Conservation (phyloP, 2,329 filamentous ascomycete genomes). For the Ophiocordyceps camponoti-floridani region DNA sequence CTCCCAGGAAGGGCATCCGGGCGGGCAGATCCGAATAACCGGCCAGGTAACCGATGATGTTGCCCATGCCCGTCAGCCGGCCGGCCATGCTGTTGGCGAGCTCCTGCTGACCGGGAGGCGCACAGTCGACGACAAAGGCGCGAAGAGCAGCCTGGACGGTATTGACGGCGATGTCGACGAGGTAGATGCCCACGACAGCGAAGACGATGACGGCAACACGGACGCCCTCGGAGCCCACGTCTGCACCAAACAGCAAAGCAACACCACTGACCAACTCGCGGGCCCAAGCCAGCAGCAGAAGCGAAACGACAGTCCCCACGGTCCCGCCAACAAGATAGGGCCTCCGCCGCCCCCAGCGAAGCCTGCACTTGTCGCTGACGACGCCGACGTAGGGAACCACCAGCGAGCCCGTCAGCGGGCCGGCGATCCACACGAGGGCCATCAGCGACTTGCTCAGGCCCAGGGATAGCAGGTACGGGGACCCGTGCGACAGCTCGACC, state of each 20-base stretch:
- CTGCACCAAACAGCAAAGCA: conserved; percentile 51
- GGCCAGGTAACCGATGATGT: conserved; percentile 77
- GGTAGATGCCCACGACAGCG: conserved; percentile 74
- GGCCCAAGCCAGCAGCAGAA: conserved; percentile 58
- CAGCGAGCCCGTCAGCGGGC: conserved; percentile 58
- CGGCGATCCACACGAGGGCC: conserved; percentile 72
- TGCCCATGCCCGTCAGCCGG: conserved; percentile 69
- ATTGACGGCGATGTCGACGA: conserved; percentile 89
- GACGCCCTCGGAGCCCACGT: conserved; percentile 44
- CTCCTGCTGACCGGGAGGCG: conserved; percentile 85
- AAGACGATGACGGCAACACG: conserved; percentile 52
- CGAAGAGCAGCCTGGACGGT: conserved; percentile 87
- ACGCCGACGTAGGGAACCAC: conserved; percentile 75
- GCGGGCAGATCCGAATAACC: conserved; percentile 67
- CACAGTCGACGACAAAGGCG: conserved; percentile 86
- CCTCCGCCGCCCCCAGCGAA: conserved; percentile 60
- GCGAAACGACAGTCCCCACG: conserved; percentile 44
- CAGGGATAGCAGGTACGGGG: conserved; percentile 63
- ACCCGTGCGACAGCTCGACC: conserved; percentile 85
- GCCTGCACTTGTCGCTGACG: conserved; percentile 59
- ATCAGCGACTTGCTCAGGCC: conserved; percentile 70
- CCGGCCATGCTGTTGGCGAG: conserved; percentile 89
- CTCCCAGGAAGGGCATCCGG: conserved; percentile 61
- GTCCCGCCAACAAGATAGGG: conserved; percentile 65
- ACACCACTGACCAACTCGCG: conserved; percentile 53